These are phyloP conservation scores for Candida argentea DNA, from an alignment of 805 yeast genomes.

Conservation along the genomic window DNA sequence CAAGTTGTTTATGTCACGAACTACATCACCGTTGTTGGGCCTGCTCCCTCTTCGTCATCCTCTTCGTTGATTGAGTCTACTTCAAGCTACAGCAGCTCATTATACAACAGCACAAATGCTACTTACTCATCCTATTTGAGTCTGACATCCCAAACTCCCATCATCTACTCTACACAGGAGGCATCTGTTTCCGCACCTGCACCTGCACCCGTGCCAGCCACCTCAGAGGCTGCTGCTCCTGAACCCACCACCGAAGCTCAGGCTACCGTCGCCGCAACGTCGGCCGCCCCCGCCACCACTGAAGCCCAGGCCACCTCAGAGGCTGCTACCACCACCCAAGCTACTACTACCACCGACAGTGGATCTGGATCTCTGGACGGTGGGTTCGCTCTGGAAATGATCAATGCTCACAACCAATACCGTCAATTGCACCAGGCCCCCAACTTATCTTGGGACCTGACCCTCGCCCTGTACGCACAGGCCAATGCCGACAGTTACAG, in stretches of 20 bases:
- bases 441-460: constrained; percentile 20
- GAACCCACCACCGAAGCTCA: constrained; percentile 8
- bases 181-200: no score
- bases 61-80: no score
- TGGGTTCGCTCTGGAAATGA: constrained; percentile 18
- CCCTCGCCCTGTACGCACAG: constrained; percentile 24
- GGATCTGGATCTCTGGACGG: constrained; percentile 12
- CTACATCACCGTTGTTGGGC: no score
- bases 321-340: constrained; percentile 4
- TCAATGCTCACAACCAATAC: constrained; percentile 24
- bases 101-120: constrained; percentile 5
- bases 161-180: no score
- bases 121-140: constrained; percentile 1
- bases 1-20: no score
- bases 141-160: constrained; percentile 4
- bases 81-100: constrained; percentile 4
- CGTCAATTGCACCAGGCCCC: constrained; percentile 21
- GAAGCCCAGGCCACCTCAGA: constrained; percentile 3
- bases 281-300: constrained; percentile 5
- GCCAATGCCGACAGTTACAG: constrained; percentile 25
- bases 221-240: constrained; percentile 8
- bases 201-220: no score
- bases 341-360: constrained; percentile 6
- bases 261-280: constrained; percentile 6
- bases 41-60: no score